Base-by-base conservation (phyloP, 345 rosid species). In the Linum usitatissimum region DNA sequence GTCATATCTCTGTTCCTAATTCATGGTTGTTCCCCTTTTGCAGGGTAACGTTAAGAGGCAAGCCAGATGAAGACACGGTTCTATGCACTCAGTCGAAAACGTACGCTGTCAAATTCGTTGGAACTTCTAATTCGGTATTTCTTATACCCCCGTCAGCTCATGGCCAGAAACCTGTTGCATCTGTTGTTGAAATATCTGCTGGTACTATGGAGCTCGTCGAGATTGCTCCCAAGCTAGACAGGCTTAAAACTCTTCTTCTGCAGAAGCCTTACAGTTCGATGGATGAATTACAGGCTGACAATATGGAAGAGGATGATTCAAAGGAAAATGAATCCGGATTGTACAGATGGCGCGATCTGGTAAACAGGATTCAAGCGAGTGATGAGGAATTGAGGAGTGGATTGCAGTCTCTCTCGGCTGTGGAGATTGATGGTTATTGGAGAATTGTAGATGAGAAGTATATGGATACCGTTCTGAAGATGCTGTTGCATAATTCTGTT, bases 71-170 rank as follows among this genome's bases (percentile, higher is more conserved):
- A 67, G 90, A 90, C 69, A 93, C 94, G 3, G 99, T 90, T 68
- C 81, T 92, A 54, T 93, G 99, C 71, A 92, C 97, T 9, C 82
- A 64, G 56, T 87, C 90, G 0, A 93, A 90, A 72, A 90, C 99
- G 53, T 90, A 70, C 65, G 81, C 85, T 0, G 53, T 93, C 68
- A 93, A 93, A 75, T 87, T 85, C 64, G 98, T 86, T 45, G 91
- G 83, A 68, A 86, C 82, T 59, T 90, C 97, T 8, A 93, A 93
- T 70, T 90, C 99, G 15, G 76, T 78, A 20, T 81, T 80, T 66
- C 91, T 93, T 36, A 69, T 85, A 49, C 97, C 97, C 14, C 93
- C 95, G 0, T 75, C 84, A 3, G 59, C 28, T 55, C 31, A 51
- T 18, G 58, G 61, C 53, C 68, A 31, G 30, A 70, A 77, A 23